A percentile compares a stretch with the other conserved stretches of the same genome.
phyloP scores from a whole-genome alignment of 2,329 filamentous ascomycete species.

The Graphiopsis chlorocephala region DNA sequence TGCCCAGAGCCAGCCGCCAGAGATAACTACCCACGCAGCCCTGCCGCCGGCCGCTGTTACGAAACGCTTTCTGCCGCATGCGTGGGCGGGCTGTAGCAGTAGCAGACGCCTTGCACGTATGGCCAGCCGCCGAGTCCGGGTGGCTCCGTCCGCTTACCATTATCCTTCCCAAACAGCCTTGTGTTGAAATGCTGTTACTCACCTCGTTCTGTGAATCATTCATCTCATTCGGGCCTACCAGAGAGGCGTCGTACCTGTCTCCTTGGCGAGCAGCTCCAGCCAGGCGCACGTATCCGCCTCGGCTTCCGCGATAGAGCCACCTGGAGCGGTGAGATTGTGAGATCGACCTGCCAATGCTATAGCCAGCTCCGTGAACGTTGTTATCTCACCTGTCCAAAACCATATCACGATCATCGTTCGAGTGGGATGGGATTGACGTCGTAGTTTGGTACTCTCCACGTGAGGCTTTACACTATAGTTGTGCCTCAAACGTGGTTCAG shows the following conservation, averaged over 20 bases:
- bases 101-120: not conserved
- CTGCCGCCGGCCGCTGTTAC: conserved; percentile 1
- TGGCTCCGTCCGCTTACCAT: not conserved
- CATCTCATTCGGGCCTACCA: not conserved
- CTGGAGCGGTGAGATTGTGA: conserved; percentile 5
- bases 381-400: not conserved
- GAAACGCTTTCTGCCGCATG: not conserved
- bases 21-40: not conserved
- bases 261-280: conserved; percentile 2
- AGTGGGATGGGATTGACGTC: not conserved
- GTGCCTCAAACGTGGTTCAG: not conserved
- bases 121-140: not conserved
- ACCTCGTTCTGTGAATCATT: not conserved
- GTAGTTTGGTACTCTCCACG: not conserved
- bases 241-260: not conserved
- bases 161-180: not conserved
- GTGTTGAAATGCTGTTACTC: not conserved
- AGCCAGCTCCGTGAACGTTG: not conserved
- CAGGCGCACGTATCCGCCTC: not conserved
- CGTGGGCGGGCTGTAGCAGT: not conserved
- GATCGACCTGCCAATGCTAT: not conserved
- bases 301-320: conserved; percentile 6
- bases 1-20: conserved; percentile 1
- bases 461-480: not conserved
- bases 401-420: not conserved